phyloP scores from a whole-genome alignment of 1,139 yeast species.

The Hansenula lynferdii region DNA sequence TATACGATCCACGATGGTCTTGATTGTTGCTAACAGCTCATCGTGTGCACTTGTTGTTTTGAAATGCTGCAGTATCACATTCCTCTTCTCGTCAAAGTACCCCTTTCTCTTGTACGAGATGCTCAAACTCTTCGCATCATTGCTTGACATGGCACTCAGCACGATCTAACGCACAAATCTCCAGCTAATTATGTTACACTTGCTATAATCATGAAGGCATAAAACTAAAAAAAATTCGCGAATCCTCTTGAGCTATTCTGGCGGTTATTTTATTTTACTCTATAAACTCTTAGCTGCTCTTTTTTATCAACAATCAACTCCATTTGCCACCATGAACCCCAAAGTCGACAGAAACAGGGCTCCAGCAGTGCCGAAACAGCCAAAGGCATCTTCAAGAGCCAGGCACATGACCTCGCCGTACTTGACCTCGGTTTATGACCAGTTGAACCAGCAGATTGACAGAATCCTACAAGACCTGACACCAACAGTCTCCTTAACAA shows the following conservation, averaged over 20 bases:
- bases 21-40: conserved; percentile 10
- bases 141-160: conserved; percentile 3
- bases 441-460: conserved; percentile 7
- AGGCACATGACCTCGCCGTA: conserved; percentile 1
- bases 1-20: conserved; percentile 10
- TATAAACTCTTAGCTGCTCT: too few species aligned
- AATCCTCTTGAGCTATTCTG: too few species aligned
- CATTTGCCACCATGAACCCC: too few species aligned
- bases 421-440: conserved; percentile 1
- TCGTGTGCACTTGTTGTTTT: conserved; percentile 12
- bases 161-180: too few species aligned
- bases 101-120: conserved; percentile 21
- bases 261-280: too few species aligned
- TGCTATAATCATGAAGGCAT: too few species aligned
- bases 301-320: too few species aligned
- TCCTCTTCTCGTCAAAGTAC: conserved; percentile 16
- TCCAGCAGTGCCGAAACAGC: not conserved
- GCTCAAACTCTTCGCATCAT: conserved; percentile 11
- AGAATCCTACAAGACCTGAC: not conserved
- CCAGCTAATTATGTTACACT: too few species aligned
- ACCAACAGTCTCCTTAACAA: not conserved
- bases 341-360: too few species aligned
- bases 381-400: not conserved
- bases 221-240: too few species aligned
- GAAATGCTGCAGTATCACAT: conserved; percentile 11